Evolutionary conservation across 176 grass and related monocot genomes (phyloP).

Genomic region (Aegilops longissima): DNA sequence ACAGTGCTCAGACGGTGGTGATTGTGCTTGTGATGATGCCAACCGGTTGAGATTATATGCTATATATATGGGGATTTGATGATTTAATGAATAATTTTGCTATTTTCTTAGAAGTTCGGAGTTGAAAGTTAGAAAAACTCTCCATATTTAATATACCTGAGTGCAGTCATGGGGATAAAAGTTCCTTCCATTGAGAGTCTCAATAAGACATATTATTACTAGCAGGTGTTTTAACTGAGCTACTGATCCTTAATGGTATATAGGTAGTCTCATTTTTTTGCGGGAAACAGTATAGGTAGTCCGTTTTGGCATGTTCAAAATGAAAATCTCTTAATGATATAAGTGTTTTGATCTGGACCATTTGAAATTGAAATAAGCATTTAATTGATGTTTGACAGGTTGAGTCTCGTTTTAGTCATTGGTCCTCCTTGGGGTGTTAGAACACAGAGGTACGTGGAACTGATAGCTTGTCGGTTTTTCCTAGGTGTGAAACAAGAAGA

Average conservation of each 20-base stretch:
- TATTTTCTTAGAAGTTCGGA: background rate
- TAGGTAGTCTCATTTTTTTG: background rate
- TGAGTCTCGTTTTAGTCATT: background rate
- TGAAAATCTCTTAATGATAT: background rate
- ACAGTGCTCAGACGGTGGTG: background rate
- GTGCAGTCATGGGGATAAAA: background rate
- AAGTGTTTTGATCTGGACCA: background rate
- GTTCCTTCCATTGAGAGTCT: background rate
- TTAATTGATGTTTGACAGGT: background rate
- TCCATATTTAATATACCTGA: background rate
- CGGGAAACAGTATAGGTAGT: background rate
- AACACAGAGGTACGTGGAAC: background rate
- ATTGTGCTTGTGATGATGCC: background rate
- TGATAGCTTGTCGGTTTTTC: slow-evolving; percentile 15
- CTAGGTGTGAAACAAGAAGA: slow-evolving; percentile 75
- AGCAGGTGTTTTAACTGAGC: background rate
- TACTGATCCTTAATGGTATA: slow-evolving; percentile 1
- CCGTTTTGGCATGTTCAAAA: background rate
- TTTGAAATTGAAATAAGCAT: background rate
- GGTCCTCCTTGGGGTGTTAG: background rate
- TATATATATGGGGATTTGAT: background rate
- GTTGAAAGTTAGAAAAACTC: background rate
- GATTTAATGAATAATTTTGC: background rate
- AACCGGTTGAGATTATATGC: background rate
- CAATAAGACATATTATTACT: background rate